Percentiles rank a stretch among this genome's conserved stretches.
These are phyloP conservation scores for Tagetes erecta DNA, from an alignment of 129 eudicot species.

Conservation along the genomic window DNA sequence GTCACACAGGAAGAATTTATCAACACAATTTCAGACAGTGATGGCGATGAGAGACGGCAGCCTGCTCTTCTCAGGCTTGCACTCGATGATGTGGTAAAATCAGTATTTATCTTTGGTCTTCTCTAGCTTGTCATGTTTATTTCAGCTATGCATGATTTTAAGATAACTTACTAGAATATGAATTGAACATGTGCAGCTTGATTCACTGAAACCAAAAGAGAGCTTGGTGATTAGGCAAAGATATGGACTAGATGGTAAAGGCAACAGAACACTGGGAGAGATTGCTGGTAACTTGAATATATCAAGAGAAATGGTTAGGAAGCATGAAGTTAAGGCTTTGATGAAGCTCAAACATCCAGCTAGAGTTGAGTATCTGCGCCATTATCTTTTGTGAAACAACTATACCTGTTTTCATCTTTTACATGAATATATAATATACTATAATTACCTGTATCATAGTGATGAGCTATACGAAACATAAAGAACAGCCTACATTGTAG, in stretches of 20 bases:
- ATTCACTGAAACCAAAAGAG: constrained; percentile 93
- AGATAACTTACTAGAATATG: neutral
- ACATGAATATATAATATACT: constrained; percentile 22
- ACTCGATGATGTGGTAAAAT: constrained; percentile 92
- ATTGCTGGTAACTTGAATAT: constrained; percentile 90
- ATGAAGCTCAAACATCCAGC: constrained; percentile 98
- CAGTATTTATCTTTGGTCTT: constrained; percentile 16
- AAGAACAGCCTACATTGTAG: constrained; percentile 27
- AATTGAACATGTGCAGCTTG: constrained; percentile 56
- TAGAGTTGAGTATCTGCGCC: constrained; percentile 86
- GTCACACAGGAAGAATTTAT: constrained; percentile 88
- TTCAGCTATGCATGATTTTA: neutral
- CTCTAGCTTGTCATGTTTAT: too few relatives aligned
- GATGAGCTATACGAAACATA: constrained; percentile 34
- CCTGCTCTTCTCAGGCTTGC: constrained; percentile 98
- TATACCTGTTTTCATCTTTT: neutral
- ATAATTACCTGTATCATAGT: constrained; percentile 42
- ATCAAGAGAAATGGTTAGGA: constrained; percentile 96
- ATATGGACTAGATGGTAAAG: constrained; percentile 94
- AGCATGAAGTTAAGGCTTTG: constrained; percentile 93
- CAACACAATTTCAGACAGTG: constrained; percentile 63
- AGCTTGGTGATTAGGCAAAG: constrained; percentile 95
- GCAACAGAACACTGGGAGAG: constrained; percentile 91
- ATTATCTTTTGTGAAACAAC: constrained; percentile 46
- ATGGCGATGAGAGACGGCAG: constrained; percentile 70